phyloP scores from a whole-genome alignment of 2,329 filamentous ascomycete genomes.

The Penicillium sp. region DNA sequence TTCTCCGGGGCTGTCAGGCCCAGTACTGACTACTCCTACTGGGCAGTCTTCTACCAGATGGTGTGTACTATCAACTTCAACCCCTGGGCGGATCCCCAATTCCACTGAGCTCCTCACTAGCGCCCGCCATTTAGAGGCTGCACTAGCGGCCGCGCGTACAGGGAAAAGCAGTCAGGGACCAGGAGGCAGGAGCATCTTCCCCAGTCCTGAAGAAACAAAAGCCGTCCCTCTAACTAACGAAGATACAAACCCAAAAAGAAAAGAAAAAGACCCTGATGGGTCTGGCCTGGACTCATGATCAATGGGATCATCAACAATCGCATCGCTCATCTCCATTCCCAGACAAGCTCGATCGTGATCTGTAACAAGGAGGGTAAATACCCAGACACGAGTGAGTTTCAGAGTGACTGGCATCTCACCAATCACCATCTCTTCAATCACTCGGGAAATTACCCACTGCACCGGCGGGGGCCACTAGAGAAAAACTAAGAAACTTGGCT shows the following conservation, averaged over 20 bases:
- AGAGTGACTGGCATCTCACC: constrained; percentile 13
- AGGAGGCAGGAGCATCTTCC: too few species aligned
- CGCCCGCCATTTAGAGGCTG: constrained; percentile 15
- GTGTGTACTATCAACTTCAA: neutral
- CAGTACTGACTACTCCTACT: neutral
- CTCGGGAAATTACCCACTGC: constrained; percentile 16
- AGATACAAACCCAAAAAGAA: neutral
- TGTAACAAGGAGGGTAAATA: neutral
- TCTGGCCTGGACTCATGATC: neutral
- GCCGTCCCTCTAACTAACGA: neutral
- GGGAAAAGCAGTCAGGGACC: neutral
- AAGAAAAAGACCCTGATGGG: neutral
- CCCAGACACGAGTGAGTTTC: constrained; percentile 20
- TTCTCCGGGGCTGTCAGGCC: constrained; percentile 22
- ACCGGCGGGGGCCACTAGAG: constrained; percentile 22
- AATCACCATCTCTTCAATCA: constrained; percentile 16
- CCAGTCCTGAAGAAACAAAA: neutral
- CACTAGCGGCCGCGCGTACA: constrained; percentile 22
- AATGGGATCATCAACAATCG: neutral
- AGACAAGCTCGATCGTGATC: constrained; percentile 16
- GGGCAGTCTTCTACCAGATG: neutral
- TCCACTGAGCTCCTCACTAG: constrained; percentile 17
- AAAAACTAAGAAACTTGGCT: constrained; percentile 31
- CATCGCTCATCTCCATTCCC: neutral
- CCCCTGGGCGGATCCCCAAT: constrained; percentile 30